Evolutionary conservation across 768 basidiomycete species (phyloP), one percentile per base, ranked within the genome.

Genomic region (Tephrocybe sp.): DNA sequence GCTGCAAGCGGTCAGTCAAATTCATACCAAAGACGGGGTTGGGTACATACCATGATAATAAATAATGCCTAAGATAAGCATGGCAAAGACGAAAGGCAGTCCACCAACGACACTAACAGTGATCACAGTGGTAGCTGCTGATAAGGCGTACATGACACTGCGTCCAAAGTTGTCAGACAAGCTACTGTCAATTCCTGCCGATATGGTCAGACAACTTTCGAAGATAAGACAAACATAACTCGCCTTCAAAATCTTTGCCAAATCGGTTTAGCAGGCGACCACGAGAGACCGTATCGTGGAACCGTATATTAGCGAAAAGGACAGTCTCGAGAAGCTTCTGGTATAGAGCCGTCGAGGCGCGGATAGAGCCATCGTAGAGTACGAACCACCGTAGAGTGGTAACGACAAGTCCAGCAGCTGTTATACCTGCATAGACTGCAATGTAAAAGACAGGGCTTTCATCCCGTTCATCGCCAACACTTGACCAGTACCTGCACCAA

Each of bases 231-330:
- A 31, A 39, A 42, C 6, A n/a, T 5, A 0, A 53, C 77, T 1
- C 10, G 72, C 76, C 88, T 72, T 94, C 92, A 49, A 95, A 89
- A 63, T 95, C 93, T 65, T 95, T 95, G 38, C 93, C 92, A 55
- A 89, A 88, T 40, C 92, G 74, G 58, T 94, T 92, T 33, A 94
- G 67, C 9, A 90, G 70, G 2, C 92, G 82, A 5, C 94, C 94
- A 33, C 91, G 82, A 45, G 87, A 90, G 2, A 91, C 81, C 0
- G 93, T 97, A 61, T 97, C 94, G 59, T 96, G 94, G 76, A 97
- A 96, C 36, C 93, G 82, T 50, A 96, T 85, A 40, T 91, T 82
- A 7, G 93, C 90, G 60, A 94, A 94, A 1, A 97, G 72, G 2
- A 96, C 85, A 0, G 84, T 67, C 61, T 95, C 87, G 22, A 95